Base-by-base conservation (phyloP, 768 basidiomycete species). In the Auricularia cornea region DNA sequence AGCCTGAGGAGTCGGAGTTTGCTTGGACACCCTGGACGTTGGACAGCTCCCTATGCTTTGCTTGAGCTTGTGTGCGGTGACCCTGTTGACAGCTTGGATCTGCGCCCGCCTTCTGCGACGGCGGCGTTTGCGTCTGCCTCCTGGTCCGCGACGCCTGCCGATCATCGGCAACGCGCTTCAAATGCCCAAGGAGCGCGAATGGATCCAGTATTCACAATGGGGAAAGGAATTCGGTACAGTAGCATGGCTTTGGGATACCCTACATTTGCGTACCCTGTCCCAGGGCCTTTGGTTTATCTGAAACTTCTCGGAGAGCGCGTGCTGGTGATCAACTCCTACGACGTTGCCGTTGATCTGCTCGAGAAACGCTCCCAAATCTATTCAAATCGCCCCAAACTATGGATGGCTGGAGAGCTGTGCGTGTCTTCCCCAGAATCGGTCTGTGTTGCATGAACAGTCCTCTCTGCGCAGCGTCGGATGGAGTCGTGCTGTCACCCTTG, bases 321-420 rank as follows among this genome's bases (percentile, higher is more conserved):
- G 30, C 68, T 71, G 14, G 62, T 71, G 28, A 44, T 70, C 30
- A 70, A 70, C 62, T 31, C 26, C 29, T 29, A 59, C 30, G 59
- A 70, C 20, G 66, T 41, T 18, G 69, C 64, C 1, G 60, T 44
- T n/a, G 70, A 71, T 10, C 60, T 71, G 14, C 52, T 70, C 23
- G 65, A 70, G 31, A 67, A 68, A 29, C 60, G 67, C 12, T 61
- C 62, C 3, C 56, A 48, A 23, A 68, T 64, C 30, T 68, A 69
- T 59, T 67, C 69, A 2, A 65, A 69, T 44, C 56, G 69, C 28
- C 69, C 69, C 4, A 66, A 69, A n/a, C 59, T 64, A 54, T 60
- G 66, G 44, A 69, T 69, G 68, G 59, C 57, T 38, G 59, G 59
- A 29, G 67, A 67, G 33, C 51, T 67, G 56, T 60, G 40, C 18